A percentile compares a stretch with the other conserved stretches of the same genome.
Evolutionary conservation across 208 protist genomes (phyloP).

Genomic region (Crithidia sp.): DNA sequence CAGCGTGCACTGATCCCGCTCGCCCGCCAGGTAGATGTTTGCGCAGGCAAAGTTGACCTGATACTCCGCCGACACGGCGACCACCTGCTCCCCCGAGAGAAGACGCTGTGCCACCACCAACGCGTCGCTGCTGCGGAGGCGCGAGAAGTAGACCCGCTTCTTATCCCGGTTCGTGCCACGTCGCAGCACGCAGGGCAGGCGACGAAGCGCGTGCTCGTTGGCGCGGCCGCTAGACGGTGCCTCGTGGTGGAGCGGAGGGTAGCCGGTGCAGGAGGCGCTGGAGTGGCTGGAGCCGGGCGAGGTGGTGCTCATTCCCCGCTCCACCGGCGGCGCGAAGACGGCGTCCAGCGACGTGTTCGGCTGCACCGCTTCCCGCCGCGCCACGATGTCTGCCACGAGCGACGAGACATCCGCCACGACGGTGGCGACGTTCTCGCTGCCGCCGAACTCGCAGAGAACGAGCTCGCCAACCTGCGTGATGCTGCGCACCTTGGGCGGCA

Average conservation of each 20-base stretch:
- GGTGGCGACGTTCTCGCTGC: constrained; percentile 57
- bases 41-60: constrained; percentile 76
- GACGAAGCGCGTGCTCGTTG: constrained; percentile 37
- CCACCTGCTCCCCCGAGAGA: constrained; percentile 35
- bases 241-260: constrained; percentile 20
- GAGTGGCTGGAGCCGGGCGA: background rate
- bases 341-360: background rate
- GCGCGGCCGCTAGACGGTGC: constrained; percentile 22
- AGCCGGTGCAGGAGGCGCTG: constrained; percentile 2
- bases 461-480: constrained; percentile 64
- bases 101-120: constrained; percentile 45
- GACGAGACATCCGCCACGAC: constrained; percentile 58
- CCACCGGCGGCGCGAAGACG: constrained; percentile 2
- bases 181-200: constrained; percentile 67
- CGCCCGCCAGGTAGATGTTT: constrained; percentile 49
- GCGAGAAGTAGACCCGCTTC: constrained; percentile 76
- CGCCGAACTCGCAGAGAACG: constrained; percentile 58
- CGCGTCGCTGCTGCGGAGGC: constrained; percentile 65
- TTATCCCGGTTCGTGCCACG: constrained; percentile 82
- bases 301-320: background rate
- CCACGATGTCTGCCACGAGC: constrained; percentile 28
- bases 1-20: constrained; percentile 32
- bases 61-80: constrained; percentile 61
- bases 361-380: background rate
- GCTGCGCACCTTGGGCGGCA: constrained; percentile 43